Conservation (phyloP, 2,329 filamentous ascomycete species). For the Penicillium corylophilum region DNA sequence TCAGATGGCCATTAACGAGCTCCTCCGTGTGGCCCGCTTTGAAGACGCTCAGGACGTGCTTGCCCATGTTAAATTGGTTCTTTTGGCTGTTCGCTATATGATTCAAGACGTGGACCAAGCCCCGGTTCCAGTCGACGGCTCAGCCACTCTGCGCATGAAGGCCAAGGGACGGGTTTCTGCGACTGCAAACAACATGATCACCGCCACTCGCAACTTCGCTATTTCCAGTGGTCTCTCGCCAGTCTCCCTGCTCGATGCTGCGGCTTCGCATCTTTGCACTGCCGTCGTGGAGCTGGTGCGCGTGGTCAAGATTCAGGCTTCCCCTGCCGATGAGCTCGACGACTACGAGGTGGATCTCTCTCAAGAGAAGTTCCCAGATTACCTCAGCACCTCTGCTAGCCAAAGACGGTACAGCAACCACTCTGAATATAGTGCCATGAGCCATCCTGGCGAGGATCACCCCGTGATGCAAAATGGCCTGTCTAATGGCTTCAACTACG, state of each 20-base stretch:
- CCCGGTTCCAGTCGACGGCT: slow-evolving; percentile 56
- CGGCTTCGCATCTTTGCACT: slow-evolving; percentile 83
- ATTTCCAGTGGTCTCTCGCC: slow-evolving; percentile 80
- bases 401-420: slow-evolving; percentile 57
- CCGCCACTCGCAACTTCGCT: slow-evolving; percentile 88
- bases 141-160: slow-evolving; percentile 61
- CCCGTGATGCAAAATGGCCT: slow-evolving; percentile 28
- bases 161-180: slow-evolving; percentile 82
- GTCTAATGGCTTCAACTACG: slow-evolving; percentile 41
- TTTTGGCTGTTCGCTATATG: slow-evolving; percentile 78
- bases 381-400: slow-evolving; percentile 61
- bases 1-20: slow-evolving; percentile 89
- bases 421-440: slow-evolving; percentile 72
- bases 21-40: slow-evolving; percentile 72
- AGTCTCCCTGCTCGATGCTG: slow-evolving; percentile 89
- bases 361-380: slow-evolving; percentile 66
- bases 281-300: slow-evolving; percentile 84
- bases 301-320: slow-evolving; percentile 77
- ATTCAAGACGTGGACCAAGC: slow-evolving; percentile 72
- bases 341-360: slow-evolving; percentile 66
- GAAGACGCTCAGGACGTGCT: slow-evolving; percentile 74
- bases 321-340: slow-evolving; percentile 71
- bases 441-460: slow-evolving; percentile 53
- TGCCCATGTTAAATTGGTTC: slow-evolving; percentile 82
- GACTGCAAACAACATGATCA: slow-evolving; percentile 94